Evolutionary conservation across 176 grass and related monocot genomes (phyloP).

Genomic region (Eragrostis curvula): DNA sequence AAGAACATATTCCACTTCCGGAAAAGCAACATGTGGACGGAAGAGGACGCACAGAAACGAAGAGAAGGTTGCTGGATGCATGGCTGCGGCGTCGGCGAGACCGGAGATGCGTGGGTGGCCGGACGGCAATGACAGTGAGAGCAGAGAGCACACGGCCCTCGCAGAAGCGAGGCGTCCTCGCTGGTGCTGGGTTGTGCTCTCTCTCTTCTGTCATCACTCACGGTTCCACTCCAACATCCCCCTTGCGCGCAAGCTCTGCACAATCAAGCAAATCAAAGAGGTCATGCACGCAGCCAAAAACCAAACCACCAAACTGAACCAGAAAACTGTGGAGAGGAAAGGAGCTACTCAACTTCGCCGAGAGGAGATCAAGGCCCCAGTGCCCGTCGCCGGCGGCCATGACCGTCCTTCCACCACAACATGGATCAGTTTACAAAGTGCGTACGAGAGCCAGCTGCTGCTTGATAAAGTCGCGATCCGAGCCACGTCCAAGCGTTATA

Average conservation of each 20-base stretch:
- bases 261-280: background rate
- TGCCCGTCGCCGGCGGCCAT: background rate
- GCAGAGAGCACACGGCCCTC: slow-evolving; percentile 91
- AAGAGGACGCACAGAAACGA: background rate
- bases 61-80: background rate
- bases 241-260: background rate
- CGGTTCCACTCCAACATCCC: background rate
- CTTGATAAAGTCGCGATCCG: background rate
- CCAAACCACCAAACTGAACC: background rate
- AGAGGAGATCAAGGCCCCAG: too few relatives aligned
- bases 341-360: background rate
- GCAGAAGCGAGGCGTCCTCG: slow-evolving; percentile 63
- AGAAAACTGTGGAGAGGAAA: background rate
- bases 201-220: slow-evolving; percentile 91
- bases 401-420: background rate
- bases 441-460: background rate
- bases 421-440: background rate
- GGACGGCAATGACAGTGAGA: slow-evolving; percentile 81
- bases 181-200: slow-evolving; percentile 88
- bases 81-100: background rate
- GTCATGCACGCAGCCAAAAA: background rate
- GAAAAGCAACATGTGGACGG: background rate
- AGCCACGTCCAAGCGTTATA: slow-evolving; percentile 7
- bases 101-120: slow-evolving; percentile 19
- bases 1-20: background rate